Conservation (phyloP, 1,284 basidiomycete species). For the Naganishia sp. region DNA sequence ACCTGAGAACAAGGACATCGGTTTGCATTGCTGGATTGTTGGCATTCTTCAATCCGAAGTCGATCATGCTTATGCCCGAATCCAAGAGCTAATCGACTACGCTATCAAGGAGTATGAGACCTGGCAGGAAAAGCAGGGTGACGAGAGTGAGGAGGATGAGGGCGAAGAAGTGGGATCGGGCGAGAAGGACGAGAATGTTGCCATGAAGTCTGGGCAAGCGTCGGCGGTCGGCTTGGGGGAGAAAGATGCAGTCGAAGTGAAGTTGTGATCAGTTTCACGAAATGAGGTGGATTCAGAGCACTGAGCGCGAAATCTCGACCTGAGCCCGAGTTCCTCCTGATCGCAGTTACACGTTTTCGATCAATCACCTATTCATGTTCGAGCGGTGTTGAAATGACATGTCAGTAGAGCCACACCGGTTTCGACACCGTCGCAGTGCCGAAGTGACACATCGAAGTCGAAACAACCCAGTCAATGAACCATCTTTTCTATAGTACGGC, state of each 20-base stretch:
- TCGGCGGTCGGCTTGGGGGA: neutral
- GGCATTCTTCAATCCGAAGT: constrained; percentile 25
- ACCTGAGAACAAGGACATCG: constrained; percentile 29
- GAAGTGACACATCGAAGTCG: too few relatives aligned
- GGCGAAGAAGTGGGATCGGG: neutral
- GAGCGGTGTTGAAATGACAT: too few relatives aligned
- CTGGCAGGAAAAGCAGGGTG: constrained; percentile 25
- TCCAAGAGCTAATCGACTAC: constrained; percentile 20
- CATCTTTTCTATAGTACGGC: too few relatives aligned
- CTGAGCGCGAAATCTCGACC: too few relatives aligned
- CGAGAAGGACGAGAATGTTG: constrained; percentile 12
- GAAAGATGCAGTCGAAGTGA: neutral
- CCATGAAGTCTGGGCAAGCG: constrained; percentile 3
- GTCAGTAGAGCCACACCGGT: too few relatives aligned
- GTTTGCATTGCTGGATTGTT: constrained; percentile 31
- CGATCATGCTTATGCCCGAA: constrained; percentile 13
- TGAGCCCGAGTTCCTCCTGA: too few relatives aligned
- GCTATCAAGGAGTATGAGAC: constrained; percentile 26
- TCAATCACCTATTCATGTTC: too few relatives aligned
- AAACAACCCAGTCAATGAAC: too few relatives aligned
- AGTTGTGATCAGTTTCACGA: neutral
- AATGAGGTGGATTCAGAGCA: too few relatives aligned
- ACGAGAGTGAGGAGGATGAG: constrained; percentile 20
- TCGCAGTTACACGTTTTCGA: too few relatives aligned
- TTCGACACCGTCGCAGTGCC: too few relatives aligned